These are phyloP conservation scores for Anisodus acutangulus DNA, from an alignment of 257 asterid species.

Conservation along the genomic window DNA sequence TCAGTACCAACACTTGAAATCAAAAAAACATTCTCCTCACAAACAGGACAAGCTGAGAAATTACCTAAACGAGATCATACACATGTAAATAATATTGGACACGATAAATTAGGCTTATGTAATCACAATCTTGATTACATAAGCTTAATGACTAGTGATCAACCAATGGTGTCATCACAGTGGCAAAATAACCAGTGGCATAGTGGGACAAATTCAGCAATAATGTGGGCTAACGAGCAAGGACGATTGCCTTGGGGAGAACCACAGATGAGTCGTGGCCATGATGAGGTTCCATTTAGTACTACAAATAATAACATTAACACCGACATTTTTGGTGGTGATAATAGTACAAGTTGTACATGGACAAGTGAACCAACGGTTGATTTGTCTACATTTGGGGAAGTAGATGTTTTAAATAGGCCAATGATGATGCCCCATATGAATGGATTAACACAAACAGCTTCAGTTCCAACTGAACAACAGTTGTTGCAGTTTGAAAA, in stretches of 20 bases:
- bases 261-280: background rate
- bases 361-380: constrained; percentile 27
- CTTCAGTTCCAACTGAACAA: constrained; percentile 44
- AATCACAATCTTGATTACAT: constrained; percentile 28
- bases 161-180: background rate
- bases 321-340: background rate
- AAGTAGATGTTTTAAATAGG: constrained; percentile 43
- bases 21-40: background rate
- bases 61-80: background rate
- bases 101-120: background rate
- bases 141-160: constrained; percentile 21
- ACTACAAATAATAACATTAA: constrained; percentile 20
- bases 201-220: constrained; percentile 9
- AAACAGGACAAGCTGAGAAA: constrained; percentile 8
- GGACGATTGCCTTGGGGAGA: constrained; percentile 36
- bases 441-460: constrained; percentile 37
- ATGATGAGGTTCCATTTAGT: constrained; percentile 36
- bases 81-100: background rate
- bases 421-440: constrained; percentile 27
- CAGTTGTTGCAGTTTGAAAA: constrained; percentile 53
- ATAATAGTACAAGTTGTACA: background rate
- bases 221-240: constrained; percentile 25
- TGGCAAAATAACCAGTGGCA: background rate
- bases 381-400: constrained; percentile 28
- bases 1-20: background rate